Evolutionary conservation across 2,329 filamentous ascomycete species (phyloP), one percentile per base, ranked within the genome.

Genomic region (Aspergillus thermomutatus): DNA sequence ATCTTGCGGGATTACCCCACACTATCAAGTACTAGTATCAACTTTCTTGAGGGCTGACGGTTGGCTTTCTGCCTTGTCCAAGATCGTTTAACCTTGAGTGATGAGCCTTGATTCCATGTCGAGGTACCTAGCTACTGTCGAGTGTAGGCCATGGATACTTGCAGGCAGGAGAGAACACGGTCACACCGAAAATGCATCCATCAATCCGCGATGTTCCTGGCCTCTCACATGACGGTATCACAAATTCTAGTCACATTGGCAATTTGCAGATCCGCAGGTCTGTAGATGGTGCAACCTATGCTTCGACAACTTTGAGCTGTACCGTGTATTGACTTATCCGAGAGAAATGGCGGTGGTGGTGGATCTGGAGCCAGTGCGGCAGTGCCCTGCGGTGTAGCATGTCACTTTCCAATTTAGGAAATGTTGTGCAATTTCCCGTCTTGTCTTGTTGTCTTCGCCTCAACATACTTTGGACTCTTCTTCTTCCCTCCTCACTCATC

Each of bases 221-320:
- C 11, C 28, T 52, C 52, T 62, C 61, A 62, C 60, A 62, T 64
- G 61, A 62, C 61, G 50, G 34, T n/a, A 60, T 64, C 60, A 62
- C 58, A 49, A 56, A 27, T 50, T 19, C 54, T 34, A 55, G 60
- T 63, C 59, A 63, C 51, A 54, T 10, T 37, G 47, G 31, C 43
- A 46, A n/a, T 23, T 46, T 23, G 19, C 23, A 7, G 8, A 7
- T 45, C 17, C 14, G 5, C 2, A 34, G 31, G 7, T 37, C 31
- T 37, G 5, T 37, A 37, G 31, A n/a, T 8, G 14, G 31, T 17
- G 31, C 31, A 37, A 37, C 5, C 14, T 17, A 17, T 37, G 31
- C 31, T 37, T 37, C 31, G 31, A 37, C 14, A 3, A 37, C 31
- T 37, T 37, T 6, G 31, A n/a, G 31, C 5, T 14, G 31, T 37